Evolutionary conservation across 352 stramenopile species (phyloP), one percentile per base, ranked within the genome.

Genomic region (Hyaloperonospora arabidopsidis): DNA sequence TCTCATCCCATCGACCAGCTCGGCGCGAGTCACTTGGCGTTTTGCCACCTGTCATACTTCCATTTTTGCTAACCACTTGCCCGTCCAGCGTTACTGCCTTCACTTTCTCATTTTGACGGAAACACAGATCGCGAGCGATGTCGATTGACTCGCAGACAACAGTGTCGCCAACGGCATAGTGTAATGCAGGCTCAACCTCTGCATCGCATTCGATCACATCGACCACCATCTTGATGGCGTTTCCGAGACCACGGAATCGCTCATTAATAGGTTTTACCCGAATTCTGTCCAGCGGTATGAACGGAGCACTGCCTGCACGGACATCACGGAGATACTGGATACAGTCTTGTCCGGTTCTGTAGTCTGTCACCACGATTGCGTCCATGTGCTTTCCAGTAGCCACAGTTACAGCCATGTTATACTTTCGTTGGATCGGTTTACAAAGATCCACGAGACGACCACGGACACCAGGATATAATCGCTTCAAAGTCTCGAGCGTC

Each of bases 301-400:
- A 99, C 49, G 92, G 94, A 14, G 90, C 91, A 23, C 82, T 96
- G 19, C 96, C 95, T 5, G 97, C 76, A 10, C 93, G 91, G 25
- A 97, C 87, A 19, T 98, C 94, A 6, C 95, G 92, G 46, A 99
- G 73, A 59, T 98, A 98, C 45, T 86, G 76, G 41, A 94, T 94
- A 47, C 84, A 94, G 17, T 91, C 82, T 70, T 91, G 78, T 1
- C 69, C 82, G 21, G 79, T 94, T 50, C 83, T 87, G 57, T 86
- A 86, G 45, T 94, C 78, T 1, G 45, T 51, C 13, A 94, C 84
- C 46, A 94, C 84, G 29, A 94, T 74, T 17, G 86, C 79, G 59
- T 98, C 96, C 92, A 98, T 98, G 71, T 98, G 88, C 51, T 97
- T 98, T 43, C 96, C 96, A n/a, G 89, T 96, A 23, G 96, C 97